Evolutionary conservation across 768 basidiomycete genomes (phyloP), one percentile per base, ranked within the genome.

Genomic region (Kwoniella shandongensis): DNA sequence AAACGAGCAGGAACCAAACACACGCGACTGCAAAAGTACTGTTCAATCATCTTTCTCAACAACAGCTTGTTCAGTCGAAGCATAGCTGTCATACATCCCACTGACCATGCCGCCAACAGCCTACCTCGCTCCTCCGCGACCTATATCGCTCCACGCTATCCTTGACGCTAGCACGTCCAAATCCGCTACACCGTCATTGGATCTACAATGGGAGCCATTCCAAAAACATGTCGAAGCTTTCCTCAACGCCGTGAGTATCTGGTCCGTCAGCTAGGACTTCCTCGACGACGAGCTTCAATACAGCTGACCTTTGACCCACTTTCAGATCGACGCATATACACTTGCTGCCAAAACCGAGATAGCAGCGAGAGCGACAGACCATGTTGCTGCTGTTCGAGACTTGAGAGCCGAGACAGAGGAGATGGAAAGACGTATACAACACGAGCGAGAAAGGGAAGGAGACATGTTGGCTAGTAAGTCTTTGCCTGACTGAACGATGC

Each of bases 381-480:
- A 90, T 67, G 79, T 78, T 1, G 73, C 81, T 1, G 84, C 85
- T 71, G 84, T 83, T 77, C 87, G 86, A 69, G 82, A 81, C 57
- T 60, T 85, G 0, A 57, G 77, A 7, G 90, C 91, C 46, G 84
- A 83, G 70, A 83, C 78, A 8, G 81, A 84, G 41, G 79, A 82
- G 7, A 79, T 84, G 0, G 87, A 91, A 71, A 67, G 79, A 0
- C 86, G 90, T 75, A 91, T 83, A 1, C 85, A 83, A 51, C 79
- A 85, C 41, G 90, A 88, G 77, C 88, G 90, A 64, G 71, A 88
- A 49, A 82, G 80, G 66, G 91, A 92, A 76, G 86, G 89, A 27
- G 86, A 88, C 49, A 81, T 93, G 53, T 81, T 89, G 2, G 82
- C 83, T 54, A 83, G 90, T 91, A 73, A n/a, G 83, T 63, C n/a